Evolutionary conservation across 176 grass and related monocot genomes (phyloP), one percentile per base, ranked within the genome.

Genomic region (Zizania latifolia): DNA sequence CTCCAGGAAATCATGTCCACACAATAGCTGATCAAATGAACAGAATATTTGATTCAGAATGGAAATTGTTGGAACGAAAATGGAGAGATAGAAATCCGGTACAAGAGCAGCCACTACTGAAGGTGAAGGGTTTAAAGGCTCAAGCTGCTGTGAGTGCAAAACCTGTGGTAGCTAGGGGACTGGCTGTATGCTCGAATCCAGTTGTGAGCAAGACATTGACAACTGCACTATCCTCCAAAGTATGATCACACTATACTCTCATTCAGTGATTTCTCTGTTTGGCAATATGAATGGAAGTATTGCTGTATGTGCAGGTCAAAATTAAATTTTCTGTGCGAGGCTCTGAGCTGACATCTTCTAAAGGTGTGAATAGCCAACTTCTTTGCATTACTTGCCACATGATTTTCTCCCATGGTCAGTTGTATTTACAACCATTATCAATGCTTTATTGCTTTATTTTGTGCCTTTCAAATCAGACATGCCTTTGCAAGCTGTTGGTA

Each of bases 1-100:
- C 88, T 79, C 90, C 90, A 14, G 70, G 32, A 72, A 93, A 93
- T 91, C 58, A 89, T 73, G 90, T 97, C 58, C 93, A 97, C 70
- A 3, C 61, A 32, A 73, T 97, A 76, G 93, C 93, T 7, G 79
- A 89, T 32, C 58, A 93, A 36, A 65, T 97, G 75, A 84, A 90
- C 59, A 70, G 71, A 48, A 66, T 89, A 27, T 97, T 97, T 35
- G 72, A 89, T 65, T 62, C 17, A 32, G 83, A 80, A 75, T 97
- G 90, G 90, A 89, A 70, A 81, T 85, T 33, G 54, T 58, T 89
- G 70, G 65, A 93, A 72, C 76, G 84, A 70, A 88, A 93, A 58
- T 93, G 86, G 83, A 66, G 21, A 4, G 50, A 81, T 2, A 46
- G 69, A 72, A 88, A 68, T 35, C 11, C 6, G 63, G 10, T 69